phyloP scores from a whole-genome alignment of 163 green algal genomes.

The Coccomyxa subellipsoidea region DNA sequence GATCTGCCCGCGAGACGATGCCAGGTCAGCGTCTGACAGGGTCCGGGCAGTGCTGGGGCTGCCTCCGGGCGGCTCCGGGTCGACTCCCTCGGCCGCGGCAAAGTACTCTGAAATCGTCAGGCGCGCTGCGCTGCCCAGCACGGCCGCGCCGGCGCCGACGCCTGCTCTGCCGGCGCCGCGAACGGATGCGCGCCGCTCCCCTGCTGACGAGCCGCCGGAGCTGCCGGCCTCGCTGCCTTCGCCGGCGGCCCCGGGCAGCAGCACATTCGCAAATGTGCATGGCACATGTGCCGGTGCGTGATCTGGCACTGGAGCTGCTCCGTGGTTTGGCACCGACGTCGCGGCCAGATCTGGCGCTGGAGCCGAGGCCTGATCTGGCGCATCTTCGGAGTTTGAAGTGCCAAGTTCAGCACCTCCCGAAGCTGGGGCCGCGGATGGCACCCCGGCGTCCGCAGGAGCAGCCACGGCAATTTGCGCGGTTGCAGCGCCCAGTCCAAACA shows the following conservation, averaged over 20 bases:
- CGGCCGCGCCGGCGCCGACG: background rate
- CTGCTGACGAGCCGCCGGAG: background rate
- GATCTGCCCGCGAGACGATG: background rate
- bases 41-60: background rate
- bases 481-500: background rate
- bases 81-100: background rate
- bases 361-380: background rate
- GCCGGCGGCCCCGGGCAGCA: background rate
- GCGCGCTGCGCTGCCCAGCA: background rate
- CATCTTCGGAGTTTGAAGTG: background rate
- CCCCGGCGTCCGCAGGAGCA: too few relatives aligned
- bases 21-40: background rate
- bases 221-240: background rate
- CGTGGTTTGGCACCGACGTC: background rate
- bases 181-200: too few relatives aligned
- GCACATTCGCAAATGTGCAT: background rate
- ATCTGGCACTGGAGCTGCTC: background rate
- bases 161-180: too few relatives aligned
- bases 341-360: background rate
- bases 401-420: background rate
- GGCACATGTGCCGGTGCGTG: background rate
- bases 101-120: background rate
- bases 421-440: too few relatives aligned
- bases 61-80: background rate
- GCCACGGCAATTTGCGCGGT: background rate